Evolutionary conservation across 129 eudicot species (phyloP).

Genomic region (Chrysanthemum seticuspe): DNA sequence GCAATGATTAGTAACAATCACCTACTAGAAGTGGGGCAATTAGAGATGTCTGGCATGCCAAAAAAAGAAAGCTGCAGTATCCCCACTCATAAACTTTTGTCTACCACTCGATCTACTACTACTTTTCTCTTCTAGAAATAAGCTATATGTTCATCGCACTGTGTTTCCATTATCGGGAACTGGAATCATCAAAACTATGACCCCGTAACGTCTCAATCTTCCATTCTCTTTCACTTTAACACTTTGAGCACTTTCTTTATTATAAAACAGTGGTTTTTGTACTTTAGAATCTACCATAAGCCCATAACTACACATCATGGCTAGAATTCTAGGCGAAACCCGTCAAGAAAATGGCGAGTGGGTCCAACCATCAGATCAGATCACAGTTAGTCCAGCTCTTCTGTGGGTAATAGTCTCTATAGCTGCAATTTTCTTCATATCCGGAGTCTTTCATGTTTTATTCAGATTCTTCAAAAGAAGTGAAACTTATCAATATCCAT

Average conservation of each 20-base stretch:
- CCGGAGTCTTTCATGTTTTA: conserved; percentile 41
- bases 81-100: conserved; percentile 28
- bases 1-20: conserved; percentile 28
- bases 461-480: conserved; percentile 27
- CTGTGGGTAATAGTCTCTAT: conserved; percentile 43
- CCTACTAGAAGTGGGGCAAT: conserved; percentile 25
- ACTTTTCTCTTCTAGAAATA: conserved; percentile 15
- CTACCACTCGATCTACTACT: conserved; percentile 17
- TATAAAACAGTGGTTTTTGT: not conserved
- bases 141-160: not conserved
- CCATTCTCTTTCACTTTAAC: not conserved
- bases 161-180: conserved; percentile 22
- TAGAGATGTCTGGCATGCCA: conserved; percentile 33
- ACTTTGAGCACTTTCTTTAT: not conserved
- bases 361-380: conserved; percentile 17
- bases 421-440: conserved; percentile 46
- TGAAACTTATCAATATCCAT: conserved; percentile 20
- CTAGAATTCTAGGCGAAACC: conserved; percentile 19
- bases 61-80: conserved; percentile 30
- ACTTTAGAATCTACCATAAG: conserved; percentile 2
- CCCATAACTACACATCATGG: not conserved
- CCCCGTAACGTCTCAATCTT: not conserved
- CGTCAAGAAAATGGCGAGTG: conserved; percentile 15
- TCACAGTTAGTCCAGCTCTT: conserved; percentile 41
- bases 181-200: conserved; percentile 9